Percentiles rank a stretch among this genome's conserved stretches.
Evolutionary conservation across 306 rosid genomes (phyloP).

Genomic region (Vigna mungo): DNA sequence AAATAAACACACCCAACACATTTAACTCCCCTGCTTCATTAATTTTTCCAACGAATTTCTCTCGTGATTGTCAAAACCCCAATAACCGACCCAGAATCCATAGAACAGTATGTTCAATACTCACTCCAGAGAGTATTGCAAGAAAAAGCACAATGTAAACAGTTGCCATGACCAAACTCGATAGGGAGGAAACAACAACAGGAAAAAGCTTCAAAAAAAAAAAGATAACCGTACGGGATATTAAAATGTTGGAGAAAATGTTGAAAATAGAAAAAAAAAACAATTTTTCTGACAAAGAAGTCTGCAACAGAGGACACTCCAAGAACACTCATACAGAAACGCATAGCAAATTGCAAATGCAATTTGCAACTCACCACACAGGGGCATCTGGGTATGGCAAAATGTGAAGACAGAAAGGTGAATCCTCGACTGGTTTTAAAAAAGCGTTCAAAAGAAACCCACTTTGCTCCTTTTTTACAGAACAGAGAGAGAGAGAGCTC

Average conservation of each 20-base stretch:
- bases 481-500: conserved; percentile 39
- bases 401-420: conserved; percentile 46
- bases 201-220: not conserved
- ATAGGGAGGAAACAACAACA: not conserved
- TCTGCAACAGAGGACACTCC: conserved; percentile 25
- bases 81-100: conserved; percentile 45
- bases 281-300: conserved; percentile 45
- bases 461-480: conserved; percentile 46
- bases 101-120: conserved; percentile 21
- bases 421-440: conserved; percentile 34
- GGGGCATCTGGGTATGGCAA: conserved; percentile 29
- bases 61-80: conserved; percentile 12
- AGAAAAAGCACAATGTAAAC: conserved; percentile 28
- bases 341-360: not conserved
- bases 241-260: not conserved
- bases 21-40: conserved; percentile 22
- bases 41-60: conserved; percentile 29
- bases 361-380: conserved; percentile 3
- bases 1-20: conserved; percentile 11
- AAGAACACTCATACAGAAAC: not conserved
- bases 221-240: not conserved
- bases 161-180: conserved; percentile 21
- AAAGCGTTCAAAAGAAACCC: conserved; percentile 43
- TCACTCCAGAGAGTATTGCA: not conserved
- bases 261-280: not conserved